These are phyloP conservation scores for Collybia sp. DNA, from an alignment of 768 basidiomycete genomes.

Conservation along the genomic window DNA sequence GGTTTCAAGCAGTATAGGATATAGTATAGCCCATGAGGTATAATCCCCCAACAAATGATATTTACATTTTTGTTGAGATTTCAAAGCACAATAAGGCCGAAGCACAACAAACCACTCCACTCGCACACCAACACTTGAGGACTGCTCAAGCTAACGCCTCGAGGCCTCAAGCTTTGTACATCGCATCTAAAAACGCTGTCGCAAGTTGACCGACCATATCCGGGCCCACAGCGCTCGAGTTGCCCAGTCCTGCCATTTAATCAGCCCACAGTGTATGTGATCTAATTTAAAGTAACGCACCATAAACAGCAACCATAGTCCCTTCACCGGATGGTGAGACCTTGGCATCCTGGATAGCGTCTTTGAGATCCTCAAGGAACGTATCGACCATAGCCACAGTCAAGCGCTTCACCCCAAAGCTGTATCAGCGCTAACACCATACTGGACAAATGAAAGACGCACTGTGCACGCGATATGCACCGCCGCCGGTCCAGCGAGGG, in stretches of 20 bases:
- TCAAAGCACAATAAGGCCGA: no score
- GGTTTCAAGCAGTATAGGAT: no score
- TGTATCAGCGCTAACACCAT: no score
- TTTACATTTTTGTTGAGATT: slow-evolving; percentile 2
- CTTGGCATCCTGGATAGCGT: slow-evolving; percentile 70
- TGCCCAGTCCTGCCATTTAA: slow-evolving; percentile 61
- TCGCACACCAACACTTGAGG: not conserved
- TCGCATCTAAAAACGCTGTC: slow-evolving; percentile 73
- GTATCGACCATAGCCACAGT: slow-evolving; percentile 74
- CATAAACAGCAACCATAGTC: slow-evolving; percentile 88
- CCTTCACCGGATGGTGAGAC: slow-evolving; percentile 64
- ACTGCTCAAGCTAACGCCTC: not conserved
- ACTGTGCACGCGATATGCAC: slow-evolving; percentile 96
- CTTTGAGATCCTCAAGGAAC: slow-evolving; percentile 82
- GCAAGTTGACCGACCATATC: slow-evolving; percentile 75
- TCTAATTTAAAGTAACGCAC: slow-evolving; percentile 36
- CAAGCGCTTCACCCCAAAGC: slow-evolving; percentile 50
- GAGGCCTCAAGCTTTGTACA: slow-evolving; percentile 65
- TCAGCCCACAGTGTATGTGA: not conserved
- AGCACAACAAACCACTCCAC: no score
- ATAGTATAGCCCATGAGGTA: no score
- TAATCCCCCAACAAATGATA: no score
- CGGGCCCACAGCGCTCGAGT: slow-evolving; percentile 78
- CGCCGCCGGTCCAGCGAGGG: slow-evolving; percentile 69
- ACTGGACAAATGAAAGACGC: no score